Base-by-base conservation (phyloP, 345 rosid genomes). In the Lumnitzera littorea region DNA sequence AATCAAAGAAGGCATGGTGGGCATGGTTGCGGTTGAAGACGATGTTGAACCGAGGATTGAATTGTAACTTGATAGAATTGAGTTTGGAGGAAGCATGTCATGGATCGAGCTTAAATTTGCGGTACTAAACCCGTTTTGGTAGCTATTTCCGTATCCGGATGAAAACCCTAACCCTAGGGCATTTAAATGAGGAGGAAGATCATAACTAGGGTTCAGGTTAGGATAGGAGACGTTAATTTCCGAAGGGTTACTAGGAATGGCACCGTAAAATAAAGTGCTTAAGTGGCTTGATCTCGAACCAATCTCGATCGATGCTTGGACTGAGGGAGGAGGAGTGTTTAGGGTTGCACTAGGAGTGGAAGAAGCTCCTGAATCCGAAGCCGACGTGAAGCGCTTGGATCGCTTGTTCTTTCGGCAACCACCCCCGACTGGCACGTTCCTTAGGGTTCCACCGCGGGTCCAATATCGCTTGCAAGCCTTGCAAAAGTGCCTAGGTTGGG, bases 401-500 rank as follows among this genome's bases (percentile, higher is more conserved):
- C 84, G 76, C 74, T 82, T 85, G 13, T 77, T 83, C 59, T 79
- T 85, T 53, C 82, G 64, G 64, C 83, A 80, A 46, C 88, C 83
- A n/a, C 91, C 88, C 3, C 91, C 91, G 0, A 80, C 84, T 2
- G 88, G 91, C 12, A 82, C 83, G 60, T 80, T 85, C 76, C 91
- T 73, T 24, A 85, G 69, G 71, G 84, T 85, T 56, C 91, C 91
- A 1, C 91, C 88, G 10, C 78, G 84, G 24, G 91, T 85, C 91
- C 91, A 85, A 49, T 85, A 82, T 58, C 91, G 68, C 70, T 83
- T 68, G 62, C 91, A 85, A 3, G 76, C 58, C 81, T 85, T 85
- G 77, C 91, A 85, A 67, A 82, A 85, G 66, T 78, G 80, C 13
- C 91, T 78, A 50, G 91, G 91, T 80, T 85, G 91, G 25, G 86